These are phyloP conservation scores for Penicillium sp. DNA, from an alignment of 2,329 filamentous ascomycete species.

Conservation along the genomic window DNA sequence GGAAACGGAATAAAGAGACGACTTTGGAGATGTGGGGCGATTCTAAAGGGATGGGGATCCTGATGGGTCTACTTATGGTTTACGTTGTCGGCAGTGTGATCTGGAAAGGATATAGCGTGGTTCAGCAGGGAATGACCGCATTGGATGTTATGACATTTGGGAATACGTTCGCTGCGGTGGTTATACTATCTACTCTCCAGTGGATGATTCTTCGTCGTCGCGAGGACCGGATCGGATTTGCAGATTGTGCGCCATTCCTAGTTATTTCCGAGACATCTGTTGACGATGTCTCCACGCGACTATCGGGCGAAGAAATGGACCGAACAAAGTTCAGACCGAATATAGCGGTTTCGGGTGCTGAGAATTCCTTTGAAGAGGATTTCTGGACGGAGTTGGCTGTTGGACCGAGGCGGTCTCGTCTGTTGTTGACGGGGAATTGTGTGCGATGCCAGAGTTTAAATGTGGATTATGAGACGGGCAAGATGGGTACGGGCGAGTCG, in stretches of 20 bases:
- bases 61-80: background rate
- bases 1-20: conserved; percentile 19
- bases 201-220: background rate
- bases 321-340: conserved; percentile 70
- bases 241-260: conserved; percentile 56
- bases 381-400: conserved; percentile 63
- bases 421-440: conserved; percentile 66
- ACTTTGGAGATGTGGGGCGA: conserved; percentile 1
- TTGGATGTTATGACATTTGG: background rate
- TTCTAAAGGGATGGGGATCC: background rate
- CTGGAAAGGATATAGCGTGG: background rate
- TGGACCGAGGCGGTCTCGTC: conserved; percentile 24
- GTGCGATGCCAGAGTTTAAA: conserved; percentile 65
- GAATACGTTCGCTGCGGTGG: background rate
- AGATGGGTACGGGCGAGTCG: conserved; percentile 51
- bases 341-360: conserved; percentile 60
- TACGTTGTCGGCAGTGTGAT: conserved; percentile 1
- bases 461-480: conserved; percentile 65
- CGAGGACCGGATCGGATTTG: conserved; percentile 29
- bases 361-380: conserved; percentile 62
- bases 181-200: background rate
- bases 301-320: conserved; percentile 54
- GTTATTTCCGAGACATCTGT: conserved; percentile 67
- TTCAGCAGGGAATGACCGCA: conserved; percentile 1
- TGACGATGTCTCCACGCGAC: conserved; percentile 57